Percentiles rank a stretch among this genome's conserved stretches.
phyloP scores from a whole-genome alignment of 1,139 yeast species.

The Pichia sp. region DNA sequence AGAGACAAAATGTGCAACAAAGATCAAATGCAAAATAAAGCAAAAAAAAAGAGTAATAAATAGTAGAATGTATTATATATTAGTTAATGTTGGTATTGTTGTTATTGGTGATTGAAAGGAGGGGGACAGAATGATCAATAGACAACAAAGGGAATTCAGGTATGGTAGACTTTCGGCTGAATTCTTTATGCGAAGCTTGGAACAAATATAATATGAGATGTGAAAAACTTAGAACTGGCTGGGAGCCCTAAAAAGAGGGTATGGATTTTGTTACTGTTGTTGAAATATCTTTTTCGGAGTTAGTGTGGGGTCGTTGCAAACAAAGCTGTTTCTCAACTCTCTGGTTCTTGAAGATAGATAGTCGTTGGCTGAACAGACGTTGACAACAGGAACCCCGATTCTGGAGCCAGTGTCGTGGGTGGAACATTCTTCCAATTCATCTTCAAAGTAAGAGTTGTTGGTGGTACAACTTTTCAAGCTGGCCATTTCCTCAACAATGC shows the following conservation, averaged over 20 bases:
- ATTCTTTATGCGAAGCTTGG: neutral
- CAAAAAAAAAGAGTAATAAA: neutral
- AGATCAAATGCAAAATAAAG: neutral
- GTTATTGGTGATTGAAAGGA: neutral
- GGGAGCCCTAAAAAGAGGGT: neutral
- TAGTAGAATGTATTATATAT: neutral
- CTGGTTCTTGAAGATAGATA: conserved; percentile 21
- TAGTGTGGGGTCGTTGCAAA: neutral
- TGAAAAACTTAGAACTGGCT: neutral
- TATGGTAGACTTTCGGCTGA: neutral
- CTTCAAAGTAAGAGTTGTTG: conserved; percentile 24
- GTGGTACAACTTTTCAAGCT: conserved; percentile 19
- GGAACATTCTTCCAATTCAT: conserved; percentile 18
- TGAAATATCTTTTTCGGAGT: neutral
- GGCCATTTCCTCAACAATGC: conserved; percentile 19
- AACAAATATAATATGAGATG: neutral
- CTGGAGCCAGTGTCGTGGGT: neutral
- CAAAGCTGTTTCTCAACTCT: conserved; percentile 20
- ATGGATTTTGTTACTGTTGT: neutral
- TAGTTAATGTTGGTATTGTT: neutral
- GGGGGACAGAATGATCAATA: neutral
- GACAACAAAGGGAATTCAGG: neutral
- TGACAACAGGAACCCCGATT: conserved; percentile 14
- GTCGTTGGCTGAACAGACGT: conserved; percentile 27
- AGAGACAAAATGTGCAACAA: neutral